Base-by-base conservation (phyloP, 306 rosid species). In the Castanea sativa region DNA sequence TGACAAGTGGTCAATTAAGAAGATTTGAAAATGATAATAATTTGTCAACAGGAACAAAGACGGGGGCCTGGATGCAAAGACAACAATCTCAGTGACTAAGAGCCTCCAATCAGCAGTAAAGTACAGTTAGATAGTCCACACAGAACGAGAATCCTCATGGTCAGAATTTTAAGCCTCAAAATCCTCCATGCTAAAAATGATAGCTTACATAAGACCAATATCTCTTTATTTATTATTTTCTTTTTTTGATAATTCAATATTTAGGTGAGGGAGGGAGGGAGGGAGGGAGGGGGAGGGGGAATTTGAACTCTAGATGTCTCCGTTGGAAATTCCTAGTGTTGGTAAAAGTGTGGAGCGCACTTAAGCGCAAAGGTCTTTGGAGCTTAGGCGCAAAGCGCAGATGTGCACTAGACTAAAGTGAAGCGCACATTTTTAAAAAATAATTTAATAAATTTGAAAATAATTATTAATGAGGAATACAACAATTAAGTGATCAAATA, bases 31-130 rank as follows among this genome's bases (percentile, higher is more conserved):
- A 73, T 52, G 57, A 33, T 56, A 65, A 77, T 65, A 57, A 73
- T 38, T 80, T 33, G 25, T n/a, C 43, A 19, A 33, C 65, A 59
- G 68, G 23, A 75, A 76, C 71, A 78, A 71, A 61, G 88, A 61
- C 55, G 8, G 57, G 72, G 81, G 25, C 45, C 12, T 0, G 23
- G 49, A 2, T 1, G 12, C 64, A 16, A 61, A 23, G 41, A 53
- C 10, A 35, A 72, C 19, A 61, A 5, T 13, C 51, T 21, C 59
- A 41, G 19, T 4, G 55, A 58, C 18, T 33, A 33, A 67, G 12
- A 3, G 13, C 49, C 19, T 1, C 71, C 12, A 19, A 67, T 67
- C 49, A 33, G 3, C 14, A 27, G 7, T 38, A 19, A 32, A 33
- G 49, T 53, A 77, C 33, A 29, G 51, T 12, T 6, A 63, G 15